Conservation (phyloP, 345 rosid species). For the Trapa bicornis region DNA sequence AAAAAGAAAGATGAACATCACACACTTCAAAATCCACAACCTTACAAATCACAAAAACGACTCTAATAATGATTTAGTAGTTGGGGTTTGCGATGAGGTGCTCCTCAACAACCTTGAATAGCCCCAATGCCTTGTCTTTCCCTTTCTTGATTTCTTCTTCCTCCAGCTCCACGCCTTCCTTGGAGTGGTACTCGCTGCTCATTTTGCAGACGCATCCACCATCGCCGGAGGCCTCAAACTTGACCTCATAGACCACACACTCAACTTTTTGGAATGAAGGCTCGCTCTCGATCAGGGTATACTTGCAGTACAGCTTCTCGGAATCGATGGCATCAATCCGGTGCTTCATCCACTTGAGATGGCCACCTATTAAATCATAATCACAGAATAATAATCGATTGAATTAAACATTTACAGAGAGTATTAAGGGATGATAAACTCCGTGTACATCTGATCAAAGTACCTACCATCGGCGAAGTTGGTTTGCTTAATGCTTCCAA, state of each 20-base stretch:
- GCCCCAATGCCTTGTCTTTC: conserved; percentile 11
- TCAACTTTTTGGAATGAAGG: conserved; percentile 4
- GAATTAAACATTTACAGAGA: no score
- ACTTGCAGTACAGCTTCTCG: conserved; percentile 8
- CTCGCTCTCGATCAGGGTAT: conserved; percentile 12
- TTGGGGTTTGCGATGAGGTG: conserved; percentile 31
- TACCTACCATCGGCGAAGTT: conserved; percentile 17
- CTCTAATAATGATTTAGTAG: conserved; percentile 2
- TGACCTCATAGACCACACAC: conserved; percentile 10
- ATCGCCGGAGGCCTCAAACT: conserved; percentile 11
- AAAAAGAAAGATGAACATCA: background rate
- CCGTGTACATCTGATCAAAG: background rate
- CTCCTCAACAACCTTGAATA: conserved; percentile 25
- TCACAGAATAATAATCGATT: background rate
- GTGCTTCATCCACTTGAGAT: conserved; percentile 10
- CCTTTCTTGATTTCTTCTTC: conserved; percentile 21
- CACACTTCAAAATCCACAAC: background rate
- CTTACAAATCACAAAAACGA: background rate
- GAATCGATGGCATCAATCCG: conserved; percentile 6
- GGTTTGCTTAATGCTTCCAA: conserved; percentile 19
- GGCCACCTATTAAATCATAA: background rate
- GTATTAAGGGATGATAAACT: background rate
- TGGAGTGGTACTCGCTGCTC: conserved; percentile 14
- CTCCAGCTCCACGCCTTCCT: conserved; percentile 8
- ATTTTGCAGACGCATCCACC: conserved; percentile 27